These are phyloP conservation scores for Penicillium bialowiezense DNA, from an alignment of 495 filamentous ascomycete species.

Conservation along the genomic window DNA sequence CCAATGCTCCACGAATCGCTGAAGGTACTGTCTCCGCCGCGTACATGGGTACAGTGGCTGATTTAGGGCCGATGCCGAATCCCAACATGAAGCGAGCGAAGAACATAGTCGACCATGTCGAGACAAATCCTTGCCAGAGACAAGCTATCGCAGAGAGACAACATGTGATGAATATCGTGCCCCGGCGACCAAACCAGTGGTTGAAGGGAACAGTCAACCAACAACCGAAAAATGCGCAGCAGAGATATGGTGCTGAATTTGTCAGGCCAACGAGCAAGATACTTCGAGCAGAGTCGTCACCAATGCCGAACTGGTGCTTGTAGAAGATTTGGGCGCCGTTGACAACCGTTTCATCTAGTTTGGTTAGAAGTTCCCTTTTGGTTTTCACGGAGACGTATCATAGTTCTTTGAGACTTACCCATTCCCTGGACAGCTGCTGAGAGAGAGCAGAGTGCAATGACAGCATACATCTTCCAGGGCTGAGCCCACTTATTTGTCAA, in stretches of 20 bases:
- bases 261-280: constrained; percentile 69
- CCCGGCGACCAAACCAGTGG: constrained; percentile 72
- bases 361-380: neutral
- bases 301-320: constrained; percentile 65
- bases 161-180: constrained; percentile 80
- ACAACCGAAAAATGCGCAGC: constrained; percentile 73
- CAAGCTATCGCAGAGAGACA: constrained; percentile 63
- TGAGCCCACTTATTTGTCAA: constrained; percentile 70
- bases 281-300: constrained; percentile 29
- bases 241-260: constrained; percentile 63
- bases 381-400: neutral
- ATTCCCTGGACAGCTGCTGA: constrained; percentile 69
- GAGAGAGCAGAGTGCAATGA: constrained; percentile 61
- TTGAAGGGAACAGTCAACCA: constrained; percentile 85
- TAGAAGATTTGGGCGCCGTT: constrained; percentile 80
- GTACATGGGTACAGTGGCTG: constrained; percentile 75
- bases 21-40: constrained; percentile 75
- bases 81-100: constrained; percentile 69
- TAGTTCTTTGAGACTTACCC: no score
- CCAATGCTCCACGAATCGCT: constrained; percentile 68
- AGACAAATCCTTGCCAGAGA: constrained; percentile 74
- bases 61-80: constrained; percentile 79
- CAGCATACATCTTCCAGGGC: constrained; percentile 64
- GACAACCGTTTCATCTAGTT: constrained; percentile 69
- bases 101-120: constrained; percentile 74